Evolutionary conservation across 306 rosid genomes (phyloP).

Genomic region (Pterocarpus santalinus): DNA sequence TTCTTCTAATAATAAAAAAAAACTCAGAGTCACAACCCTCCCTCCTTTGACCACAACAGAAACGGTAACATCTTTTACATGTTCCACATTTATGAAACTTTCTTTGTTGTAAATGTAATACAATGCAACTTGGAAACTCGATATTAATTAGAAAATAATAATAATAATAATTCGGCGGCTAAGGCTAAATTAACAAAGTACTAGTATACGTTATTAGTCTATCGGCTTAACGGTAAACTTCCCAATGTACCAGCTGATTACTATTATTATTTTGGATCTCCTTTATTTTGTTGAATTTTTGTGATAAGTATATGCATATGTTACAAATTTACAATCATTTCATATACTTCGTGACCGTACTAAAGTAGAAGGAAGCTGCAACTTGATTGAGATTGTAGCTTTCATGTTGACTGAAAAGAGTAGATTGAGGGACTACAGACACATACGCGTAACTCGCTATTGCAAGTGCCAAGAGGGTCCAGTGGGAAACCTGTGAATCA

Average conservation of each 20-base stretch:
- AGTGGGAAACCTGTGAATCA: not conserved
- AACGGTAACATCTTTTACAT: not conserved
- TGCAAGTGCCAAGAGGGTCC: not conserved
- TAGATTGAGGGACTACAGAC: not conserved
- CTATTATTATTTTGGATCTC: not conserved
- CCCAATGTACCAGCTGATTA: not conserved
- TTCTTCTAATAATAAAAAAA: no score
- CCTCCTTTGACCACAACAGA: not conserved
- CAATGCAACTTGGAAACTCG: not conserved
- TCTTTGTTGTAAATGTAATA: not conserved
- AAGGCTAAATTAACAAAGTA: not conserved
- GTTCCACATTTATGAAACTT: not conserved
- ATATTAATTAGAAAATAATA: no score
- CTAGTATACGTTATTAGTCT: not conserved
- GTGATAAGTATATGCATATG: not conserved
- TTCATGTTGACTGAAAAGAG: constrained; percentile 6
- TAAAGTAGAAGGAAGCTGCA: not conserved
- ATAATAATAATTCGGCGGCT: not conserved
- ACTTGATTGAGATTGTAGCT: not conserved
- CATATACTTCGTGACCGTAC: not conserved
- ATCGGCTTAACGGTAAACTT: not conserved
- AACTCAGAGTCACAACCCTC: not conserved
- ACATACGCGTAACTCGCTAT: no score
- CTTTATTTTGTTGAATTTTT: constrained; percentile 6
- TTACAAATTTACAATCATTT: no score